These are phyloP conservation scores for Delphinella strobiligena DNA, from an alignment of 2,329 filamentous ascomycete species.

Conservation along the genomic window DNA sequence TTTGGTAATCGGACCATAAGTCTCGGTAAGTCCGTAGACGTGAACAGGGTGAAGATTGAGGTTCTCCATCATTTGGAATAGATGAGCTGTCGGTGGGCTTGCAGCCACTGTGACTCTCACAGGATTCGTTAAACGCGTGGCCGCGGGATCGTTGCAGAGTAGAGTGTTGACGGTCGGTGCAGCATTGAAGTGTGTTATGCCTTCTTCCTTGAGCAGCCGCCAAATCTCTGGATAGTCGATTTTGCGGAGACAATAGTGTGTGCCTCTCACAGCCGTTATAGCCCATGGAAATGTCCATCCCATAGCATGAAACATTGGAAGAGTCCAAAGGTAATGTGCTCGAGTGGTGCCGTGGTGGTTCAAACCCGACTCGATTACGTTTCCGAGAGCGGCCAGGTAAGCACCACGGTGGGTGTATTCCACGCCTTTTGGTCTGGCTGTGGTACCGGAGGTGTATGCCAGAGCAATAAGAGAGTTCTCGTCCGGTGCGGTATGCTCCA, in stretches of 20 bases:
- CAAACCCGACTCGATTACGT: constrained; percentile 78
- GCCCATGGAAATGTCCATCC: constrained; percentile 44
- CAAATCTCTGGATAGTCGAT: constrained; percentile 92
- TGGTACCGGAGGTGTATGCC: constrained; percentile 90
- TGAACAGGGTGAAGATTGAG: constrained; percentile 86
- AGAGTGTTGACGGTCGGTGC: constrained; percentile 94
- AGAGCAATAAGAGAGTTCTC: constrained; percentile 78
- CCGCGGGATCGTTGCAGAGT: constrained; percentile 68
- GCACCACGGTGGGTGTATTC: constrained; percentile 80
- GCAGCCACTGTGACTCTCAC: constrained; percentile 89
- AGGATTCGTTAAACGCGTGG: constrained; percentile 49
- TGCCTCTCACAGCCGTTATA: constrained; percentile 84
- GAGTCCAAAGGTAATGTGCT: constrained; percentile 67
- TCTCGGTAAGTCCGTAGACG: constrained; percentile 80
- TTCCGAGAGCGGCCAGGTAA: constrained; percentile 74
- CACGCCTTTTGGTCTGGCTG: constrained; percentile 82
- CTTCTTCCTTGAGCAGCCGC: constrained; percentile 72
- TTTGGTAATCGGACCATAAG: constrained; percentile 91
- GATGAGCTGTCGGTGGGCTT: constrained; percentile 73
- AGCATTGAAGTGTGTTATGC: constrained; percentile 89
- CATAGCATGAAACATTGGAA: constrained; percentile 71
- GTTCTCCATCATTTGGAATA: constrained; percentile 84
- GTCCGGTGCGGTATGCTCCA: constrained; percentile 56
- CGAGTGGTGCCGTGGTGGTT: constrained; percentile 48
- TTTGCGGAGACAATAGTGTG: constrained; percentile 87